Evolutionary conservation across 176 grass and related monocot species (phyloP).

Genomic region (Poa pratensis): DNA sequence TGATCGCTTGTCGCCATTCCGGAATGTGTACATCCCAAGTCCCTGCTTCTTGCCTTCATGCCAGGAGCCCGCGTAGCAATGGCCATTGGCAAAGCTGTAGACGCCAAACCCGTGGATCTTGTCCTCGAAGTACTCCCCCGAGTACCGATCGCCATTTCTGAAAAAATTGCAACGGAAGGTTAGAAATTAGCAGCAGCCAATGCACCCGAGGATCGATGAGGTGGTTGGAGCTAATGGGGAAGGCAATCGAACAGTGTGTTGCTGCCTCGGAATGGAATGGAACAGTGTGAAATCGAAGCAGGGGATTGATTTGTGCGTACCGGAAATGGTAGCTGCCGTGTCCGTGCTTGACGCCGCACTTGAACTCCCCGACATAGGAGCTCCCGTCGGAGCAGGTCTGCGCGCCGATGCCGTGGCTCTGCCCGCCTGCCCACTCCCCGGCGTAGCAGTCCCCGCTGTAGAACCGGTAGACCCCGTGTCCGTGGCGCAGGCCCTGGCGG

Average conservation of each 20-base stretch:
- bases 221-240: background rate
- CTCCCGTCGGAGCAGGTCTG: constrained; percentile 61
- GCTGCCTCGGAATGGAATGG: background rate
- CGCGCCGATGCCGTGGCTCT: constrained; percentile 66
- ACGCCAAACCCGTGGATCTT: constrained; percentile 71
- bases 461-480: constrained; percentile 63
- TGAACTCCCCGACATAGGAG: constrained; percentile 76
- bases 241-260: constrained; percentile 19
- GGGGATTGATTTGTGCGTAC: constrained; percentile 33
- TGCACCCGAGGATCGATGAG: too few species aligned
- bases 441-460: constrained; percentile 73
- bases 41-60: constrained; percentile 80
- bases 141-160: constrained; percentile 69
- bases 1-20: constrained; percentile 51
- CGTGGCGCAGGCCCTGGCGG: constrained; percentile 53
- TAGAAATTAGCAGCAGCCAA: background rate
- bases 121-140: constrained; percentile 73
- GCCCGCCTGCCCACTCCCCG: constrained; percentile 60
- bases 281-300: constrained; percentile 9
- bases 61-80: constrained; percentile 80
- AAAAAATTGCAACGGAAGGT: background rate
- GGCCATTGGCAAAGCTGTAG: constrained; percentile 65
- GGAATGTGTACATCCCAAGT: constrained; percentile 60
- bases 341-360: constrained; percentile 67
- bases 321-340: constrained; percentile 67